phyloP scores from a whole-genome alignment of 257 asterid species.

The Cordia subcordata region DNA sequence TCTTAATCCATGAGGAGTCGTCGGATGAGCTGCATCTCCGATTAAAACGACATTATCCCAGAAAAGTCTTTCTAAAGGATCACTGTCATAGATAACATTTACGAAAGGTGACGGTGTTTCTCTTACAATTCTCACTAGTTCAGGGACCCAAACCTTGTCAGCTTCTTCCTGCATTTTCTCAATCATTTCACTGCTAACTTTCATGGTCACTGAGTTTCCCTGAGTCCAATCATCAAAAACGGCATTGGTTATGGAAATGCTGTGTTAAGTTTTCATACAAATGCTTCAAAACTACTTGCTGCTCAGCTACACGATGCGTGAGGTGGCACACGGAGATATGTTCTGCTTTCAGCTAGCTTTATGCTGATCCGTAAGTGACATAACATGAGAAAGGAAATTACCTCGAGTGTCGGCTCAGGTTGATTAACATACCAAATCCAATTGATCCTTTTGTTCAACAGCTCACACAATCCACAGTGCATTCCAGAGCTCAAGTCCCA shows the following conservation, averaged over 20 bases:
- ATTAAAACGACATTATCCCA: conserved; percentile 70
- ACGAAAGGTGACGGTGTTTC: conserved; percentile 64
- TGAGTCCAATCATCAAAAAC: conserved; percentile 14
- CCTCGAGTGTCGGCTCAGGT: conserved; percentile 74
- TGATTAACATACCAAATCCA: conserved; percentile 95
- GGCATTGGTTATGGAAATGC: too few relatives aligned
- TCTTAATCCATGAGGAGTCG: conserved; percentile 83
- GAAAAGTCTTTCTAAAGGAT: conserved; percentile 49
- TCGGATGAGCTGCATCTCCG: conserved; percentile 96
- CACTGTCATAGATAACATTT: conserved; percentile 69
- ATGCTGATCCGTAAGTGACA: too few relatives aligned
- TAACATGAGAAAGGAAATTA: conserved; percentile 12
- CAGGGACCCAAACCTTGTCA: conserved; percentile 64
- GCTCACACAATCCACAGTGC: conserved; percentile 66
- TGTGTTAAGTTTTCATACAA: too few relatives aligned
- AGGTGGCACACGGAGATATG: too few relatives aligned
- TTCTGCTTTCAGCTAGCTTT: too few relatives aligned
- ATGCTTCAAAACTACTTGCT: too few relatives aligned
- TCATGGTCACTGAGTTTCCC: conserved; percentile 70
- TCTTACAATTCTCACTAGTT: conserved; percentile 44
- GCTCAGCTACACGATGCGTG: too few relatives aligned
- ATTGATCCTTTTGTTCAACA: conserved; percentile 57
- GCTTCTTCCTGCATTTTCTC: conserved; percentile 54
- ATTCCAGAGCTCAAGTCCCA: conserved; percentile 54
- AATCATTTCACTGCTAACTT: conserved; percentile 48